Conservation (phyloP, 108 stramenopile genomes). For the Conticribra weissflogii region DNA sequence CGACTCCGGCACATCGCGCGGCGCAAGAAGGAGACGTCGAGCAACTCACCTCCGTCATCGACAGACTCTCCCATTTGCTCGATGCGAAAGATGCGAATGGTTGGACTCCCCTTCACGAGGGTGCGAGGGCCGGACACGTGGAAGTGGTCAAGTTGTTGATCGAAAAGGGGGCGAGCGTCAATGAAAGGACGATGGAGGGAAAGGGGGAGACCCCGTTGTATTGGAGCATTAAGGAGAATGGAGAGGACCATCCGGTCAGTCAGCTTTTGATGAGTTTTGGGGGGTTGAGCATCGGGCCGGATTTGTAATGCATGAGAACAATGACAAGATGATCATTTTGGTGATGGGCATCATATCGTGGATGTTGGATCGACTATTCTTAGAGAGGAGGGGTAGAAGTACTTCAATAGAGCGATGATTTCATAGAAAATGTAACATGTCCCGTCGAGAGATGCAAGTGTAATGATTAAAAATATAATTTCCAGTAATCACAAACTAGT, state of each 20-base stretch:
- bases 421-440: too few relatives aligned
- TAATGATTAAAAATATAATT: too few relatives aligned
- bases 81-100: slow-evolving; percentile 82
- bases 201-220: slow-evolving; percentile 69
- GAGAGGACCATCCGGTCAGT: slow-evolving; percentile 72
- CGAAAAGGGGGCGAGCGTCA: slow-evolving; percentile 75
- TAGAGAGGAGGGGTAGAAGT: too few relatives aligned
- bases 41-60: slow-evolving; percentile 44
- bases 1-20: slow-evolving; percentile 65
- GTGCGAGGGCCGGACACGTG: slow-evolving; percentile 71
- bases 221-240: slow-evolving; percentile 68
- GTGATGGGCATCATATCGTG: too few relatives aligned
- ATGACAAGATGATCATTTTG: too few relatives aligned
- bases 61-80: slow-evolving; percentile 58
- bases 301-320: slow-evolving; percentile 59
- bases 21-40: slow-evolving; percentile 74
- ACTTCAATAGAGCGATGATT: too few relatives aligned
- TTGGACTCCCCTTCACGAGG: slow-evolving; percentile 88
- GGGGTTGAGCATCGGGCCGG: slow-evolving; percentile 76
- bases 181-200: slow-evolving; percentile 54
- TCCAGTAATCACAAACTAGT: too few relatives aligned
- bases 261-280: slow-evolving; percentile 68
- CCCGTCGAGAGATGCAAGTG: too few relatives aligned
- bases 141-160: slow-evolving; percentile 75
- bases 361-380: too few relatives aligned